Base-by-base conservation (phyloP, 208 protist species). In the Leishmania braziliensis region DNA sequence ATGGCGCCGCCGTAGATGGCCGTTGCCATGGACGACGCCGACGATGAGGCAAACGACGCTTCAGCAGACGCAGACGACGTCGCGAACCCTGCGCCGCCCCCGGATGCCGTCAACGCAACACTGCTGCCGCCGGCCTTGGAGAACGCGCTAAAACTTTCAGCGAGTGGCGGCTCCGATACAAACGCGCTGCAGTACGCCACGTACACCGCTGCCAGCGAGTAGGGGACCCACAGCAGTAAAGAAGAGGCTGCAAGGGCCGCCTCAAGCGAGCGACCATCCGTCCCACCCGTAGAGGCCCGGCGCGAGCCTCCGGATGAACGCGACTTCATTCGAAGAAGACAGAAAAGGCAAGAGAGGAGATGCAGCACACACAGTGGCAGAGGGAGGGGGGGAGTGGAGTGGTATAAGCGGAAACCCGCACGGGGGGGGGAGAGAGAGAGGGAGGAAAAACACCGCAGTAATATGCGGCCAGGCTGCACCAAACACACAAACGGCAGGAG, bases 201-300 rank as follows among this genome's bases (percentile, higher is more conserved):
- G 76, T 93, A 97, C 43, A 93, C 51, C 36, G 91, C 87, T 3
- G 91, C 91, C 8, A 91, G 51, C 46, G 85, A 86, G 86, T 95
- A 95, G 53, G 91, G 91, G 2, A 93, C 43, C 90, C 91, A 97
- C 48, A 97, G 77, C 60, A 95, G 80, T 12, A 92, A 33, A 6
- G 91, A 88, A 0, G 89, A 88, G 3, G 77, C 81, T 0, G 78
- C 81, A 39, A 92, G 84, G n/a, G 86, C 86, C 60, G 82, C 36
- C 54, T 89, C 80, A 56, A 91, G 78, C 12, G 88, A 82, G 78
- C 66, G 72, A 4, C 73, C 66, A 58, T 82, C 82, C 16, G 82
- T 82, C 50, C 74, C 78, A 50, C 56, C 62, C 16, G 54, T 26
- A 10, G 82, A 29, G 66, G 78, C 46, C 5, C 82, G 70, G 23